These are phyloP conservation scores for Phytophthora sansomeana DNA, from an alignment of 352 stramenopile species.

Conservation along the genomic window DNA sequence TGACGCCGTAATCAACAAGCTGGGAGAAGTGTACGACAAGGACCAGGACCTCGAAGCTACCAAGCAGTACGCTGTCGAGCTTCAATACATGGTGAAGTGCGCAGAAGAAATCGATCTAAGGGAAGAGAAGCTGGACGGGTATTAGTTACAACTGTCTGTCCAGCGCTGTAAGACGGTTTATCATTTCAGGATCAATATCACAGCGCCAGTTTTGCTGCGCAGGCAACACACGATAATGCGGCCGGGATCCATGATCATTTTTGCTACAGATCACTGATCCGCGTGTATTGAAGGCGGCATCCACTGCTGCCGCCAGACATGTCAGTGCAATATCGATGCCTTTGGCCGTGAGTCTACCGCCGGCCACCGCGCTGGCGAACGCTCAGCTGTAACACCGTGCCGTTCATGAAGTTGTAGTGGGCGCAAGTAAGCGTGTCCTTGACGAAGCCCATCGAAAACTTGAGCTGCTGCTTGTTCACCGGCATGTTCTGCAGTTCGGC, in stretches of 20 bases:
- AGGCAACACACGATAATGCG: slow-evolving; percentile 7
- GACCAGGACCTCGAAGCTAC: slow-evolving; percentile 81
- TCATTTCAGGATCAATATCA: slow-evolving; percentile 13
- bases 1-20: slow-evolving; percentile 73
- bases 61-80: slow-evolving; percentile 72
- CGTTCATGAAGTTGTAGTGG: slow-evolving; percentile 90
- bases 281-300: slow-evolving; percentile 15
- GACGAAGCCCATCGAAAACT: slow-evolving; percentile 91
- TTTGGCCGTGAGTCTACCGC: slow-evolving; percentile 42
- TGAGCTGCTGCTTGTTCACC: slow-evolving; percentile 97
- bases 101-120: slow-evolving; percentile 79
- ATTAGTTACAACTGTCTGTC: slow-evolving; percentile 15
- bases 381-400: slow-evolving; percentile 75
- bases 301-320: slow-evolving; percentile 4
- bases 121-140: slow-evolving; percentile 78
- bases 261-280: background rate
- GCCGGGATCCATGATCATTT: slow-evolving; percentile 4
- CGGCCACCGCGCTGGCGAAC: slow-evolving; percentile 82
- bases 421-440: slow-evolving; percentile 89
- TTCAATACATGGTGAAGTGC: slow-evolving; percentile 91
- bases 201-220: slow-evolving; percentile 14
- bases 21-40: slow-evolving; percentile 80
- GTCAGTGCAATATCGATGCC: background rate
- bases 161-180: slow-evolving; percentile 16
- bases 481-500: slow-evolving; percentile 91